These are phyloP conservation scores for Tetrastigma voinierianum DNA, from an alignment of 164 flowering plant genomes.

Conservation along the genomic window DNA sequence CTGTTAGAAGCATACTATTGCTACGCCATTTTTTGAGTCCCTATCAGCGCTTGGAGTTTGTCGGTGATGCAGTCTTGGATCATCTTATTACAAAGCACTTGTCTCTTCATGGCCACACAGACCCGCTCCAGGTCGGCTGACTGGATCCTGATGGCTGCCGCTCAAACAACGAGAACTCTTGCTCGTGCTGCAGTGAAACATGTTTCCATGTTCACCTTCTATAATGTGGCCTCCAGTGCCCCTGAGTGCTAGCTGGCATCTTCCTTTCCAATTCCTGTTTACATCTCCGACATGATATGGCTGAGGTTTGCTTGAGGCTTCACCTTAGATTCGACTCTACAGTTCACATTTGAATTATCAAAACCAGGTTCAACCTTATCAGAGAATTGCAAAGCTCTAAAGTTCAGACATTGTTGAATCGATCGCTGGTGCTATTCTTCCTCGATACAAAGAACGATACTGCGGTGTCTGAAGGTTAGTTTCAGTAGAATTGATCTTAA, in stretches of 20 bases:
- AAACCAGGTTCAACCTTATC: constrained; percentile 90
- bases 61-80: constrained; percentile 99
- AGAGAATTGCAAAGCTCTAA: constrained; percentile 99
- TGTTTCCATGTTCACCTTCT: constrained; percentile 83
- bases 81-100: constrained; percentile 92
- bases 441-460: constrained; percentile 89
- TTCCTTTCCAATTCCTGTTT: neutral
- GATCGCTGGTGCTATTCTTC: constrained; percentile 94
- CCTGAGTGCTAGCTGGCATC: constrained; percentile 77
- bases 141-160: constrained; percentile 98
- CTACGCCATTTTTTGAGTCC: constrained; percentile 94
- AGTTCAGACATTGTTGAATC: constrained; percentile 98
- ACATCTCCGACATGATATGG: neutral
- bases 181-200: constrained; percentile 97
- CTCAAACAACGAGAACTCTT: constrained; percentile 96
- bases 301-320: neutral
- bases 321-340: constrained; percentile 84
- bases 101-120: constrained; percentile 88
- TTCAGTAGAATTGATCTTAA: neutral
- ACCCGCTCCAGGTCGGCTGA: constrained; percentile 97
- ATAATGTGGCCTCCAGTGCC: no score
- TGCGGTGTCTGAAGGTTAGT: constrained; percentile 77
- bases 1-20: constrained; percentile 93
- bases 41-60: constrained; percentile 95
- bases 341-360: constrained; percentile 58